Base-by-base conservation (phyloP, 129 eudicot genomes). In the Deinandra increscens region DNA sequence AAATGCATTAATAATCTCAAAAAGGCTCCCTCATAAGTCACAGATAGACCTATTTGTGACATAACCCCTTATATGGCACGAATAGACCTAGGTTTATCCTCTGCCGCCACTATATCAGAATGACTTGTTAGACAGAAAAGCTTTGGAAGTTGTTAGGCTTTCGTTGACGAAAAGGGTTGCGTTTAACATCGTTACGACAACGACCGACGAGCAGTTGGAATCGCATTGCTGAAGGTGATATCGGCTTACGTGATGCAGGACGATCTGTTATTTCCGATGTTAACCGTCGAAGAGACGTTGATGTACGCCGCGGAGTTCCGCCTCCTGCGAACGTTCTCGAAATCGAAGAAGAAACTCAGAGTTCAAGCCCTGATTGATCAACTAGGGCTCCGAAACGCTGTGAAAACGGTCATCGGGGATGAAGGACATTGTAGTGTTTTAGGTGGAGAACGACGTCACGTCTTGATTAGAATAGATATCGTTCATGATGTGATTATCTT, bases 241-340 rank as follows among this genome's bases (percentile, higher is more conserved):
- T 88, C 96, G 0, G 98, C 98, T 14, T 92, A 92, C 51, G 98
- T 92, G 15, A 92, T 92, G 98, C 98, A 92, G 65, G 98, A 92
- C 46, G 98, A 92, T 74, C 76, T 92, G 5, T 71, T 92, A 0
- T 92, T 68, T 64, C 98, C 98, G 1, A 92, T 92, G n/a, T n/a
- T n/a, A n/a, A n/a, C n/a, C n/a, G n/a, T n/a, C n/a, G n/a, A n/a
- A n/a, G n/a, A n/a, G n/a, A 92, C 98, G 0, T 77, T 92, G 9
- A 84, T 86, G 98, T 92, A 81, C 61, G 80, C 98, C 4, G 98
- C 98, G 0, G 98, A 92, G 79, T 92, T 92, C 44, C 79, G 95
- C 4, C 86, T 88, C 7, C 98, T 96, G 0, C 63, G 95, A 55
- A 59, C 86, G 1, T 81, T 92, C 0, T 88, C 98, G 0, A 86